Evolutionary conservation across 805 yeast species (phyloP).

Genomic region (Saccharomycopsis vini): DNA sequence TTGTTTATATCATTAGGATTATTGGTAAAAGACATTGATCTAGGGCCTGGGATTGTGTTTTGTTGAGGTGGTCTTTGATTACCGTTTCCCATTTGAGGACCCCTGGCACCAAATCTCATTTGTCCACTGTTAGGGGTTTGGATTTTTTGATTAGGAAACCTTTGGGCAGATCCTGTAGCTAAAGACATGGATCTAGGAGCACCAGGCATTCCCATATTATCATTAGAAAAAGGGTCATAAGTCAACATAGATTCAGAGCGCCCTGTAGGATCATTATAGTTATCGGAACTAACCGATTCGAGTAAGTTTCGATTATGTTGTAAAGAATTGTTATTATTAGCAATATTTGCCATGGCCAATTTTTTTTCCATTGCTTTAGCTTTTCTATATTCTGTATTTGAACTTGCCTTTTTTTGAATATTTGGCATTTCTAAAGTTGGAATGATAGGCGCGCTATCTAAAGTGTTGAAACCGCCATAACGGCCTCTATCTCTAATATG

Average conservation of each 20-base stretch:
- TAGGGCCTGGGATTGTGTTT: conserved; percentile 19
- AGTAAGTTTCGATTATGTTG: conserved; percentile 18
- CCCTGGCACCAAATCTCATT: too few species aligned
- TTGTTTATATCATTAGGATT: conserved; percentile 16
- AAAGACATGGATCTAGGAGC: conserved; percentile 29
- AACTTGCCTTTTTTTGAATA: conserved; percentile 24
- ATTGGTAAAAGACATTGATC: conserved; percentile 28
- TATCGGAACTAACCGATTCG: conserved; percentile 16
- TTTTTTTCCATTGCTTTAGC: conserved; percentile 62
- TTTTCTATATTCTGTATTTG: conserved; percentile 51
- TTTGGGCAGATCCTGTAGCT: conserved; percentile 17
- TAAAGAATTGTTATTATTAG: conserved; percentile 25
- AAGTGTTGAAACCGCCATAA: conserved; percentile 39
- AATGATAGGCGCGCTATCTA: conserved; percentile 64
- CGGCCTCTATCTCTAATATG: conserved; percentile 60
- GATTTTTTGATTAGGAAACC: conserved; percentile 6
- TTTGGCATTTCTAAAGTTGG: conserved; percentile 52
- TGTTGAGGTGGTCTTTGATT: conserved; percentile 10
- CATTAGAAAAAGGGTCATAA: conserved; percentile 1
- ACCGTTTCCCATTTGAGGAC: not conserved
- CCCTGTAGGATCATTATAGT: not conserved
- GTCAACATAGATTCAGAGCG: not conserved
- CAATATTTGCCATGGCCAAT: conserved; percentile 37
- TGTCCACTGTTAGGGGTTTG: not conserved
- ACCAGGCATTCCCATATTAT: not conserved